phyloP scores from a whole-genome alignment of 306 rosid genomes.

The Oxytropis ochrocephala region DNA sequence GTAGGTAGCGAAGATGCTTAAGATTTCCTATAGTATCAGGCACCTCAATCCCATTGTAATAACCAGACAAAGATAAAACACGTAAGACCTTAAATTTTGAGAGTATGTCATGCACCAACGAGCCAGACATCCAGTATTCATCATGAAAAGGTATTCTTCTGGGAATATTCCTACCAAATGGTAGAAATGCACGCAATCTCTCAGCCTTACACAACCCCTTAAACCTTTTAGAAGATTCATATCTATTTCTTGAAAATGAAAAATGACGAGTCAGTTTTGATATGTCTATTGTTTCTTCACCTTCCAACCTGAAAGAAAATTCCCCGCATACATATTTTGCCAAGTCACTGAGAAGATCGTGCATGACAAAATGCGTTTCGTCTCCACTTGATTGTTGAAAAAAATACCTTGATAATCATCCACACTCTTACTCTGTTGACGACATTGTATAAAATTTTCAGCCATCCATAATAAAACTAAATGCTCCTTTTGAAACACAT shows the following conservation, averaged over 20 bases:
- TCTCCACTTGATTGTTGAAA: background rate
- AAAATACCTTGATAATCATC: conserved; percentile 3
- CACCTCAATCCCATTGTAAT: background rate
- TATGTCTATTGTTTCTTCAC: background rate
- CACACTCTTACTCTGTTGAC: background rate
- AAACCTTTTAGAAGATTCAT: background rate
- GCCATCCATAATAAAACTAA: conserved; percentile 10
- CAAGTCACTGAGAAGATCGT: conserved; percentile 6
- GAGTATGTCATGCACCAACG: background rate
- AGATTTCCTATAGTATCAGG: conserved; percentile 5
- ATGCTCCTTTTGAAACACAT: background rate
- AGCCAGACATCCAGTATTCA: background rate
- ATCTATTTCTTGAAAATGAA: background rate
- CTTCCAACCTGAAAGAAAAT: background rate
- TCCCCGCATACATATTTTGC: background rate
- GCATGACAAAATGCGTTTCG: background rate
- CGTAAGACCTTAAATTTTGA: background rate
- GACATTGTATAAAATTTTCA: background rate
- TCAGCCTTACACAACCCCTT: background rate
- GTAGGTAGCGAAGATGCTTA: background rate
- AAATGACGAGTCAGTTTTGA: background rate
- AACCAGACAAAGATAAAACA: background rate
- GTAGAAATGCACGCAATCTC: background rate
- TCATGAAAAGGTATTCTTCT: background rate
- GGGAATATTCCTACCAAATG: background rate